Base-by-base conservation (phyloP, 1,139 yeast species). In the Arxiozyma bovina region DNA sequence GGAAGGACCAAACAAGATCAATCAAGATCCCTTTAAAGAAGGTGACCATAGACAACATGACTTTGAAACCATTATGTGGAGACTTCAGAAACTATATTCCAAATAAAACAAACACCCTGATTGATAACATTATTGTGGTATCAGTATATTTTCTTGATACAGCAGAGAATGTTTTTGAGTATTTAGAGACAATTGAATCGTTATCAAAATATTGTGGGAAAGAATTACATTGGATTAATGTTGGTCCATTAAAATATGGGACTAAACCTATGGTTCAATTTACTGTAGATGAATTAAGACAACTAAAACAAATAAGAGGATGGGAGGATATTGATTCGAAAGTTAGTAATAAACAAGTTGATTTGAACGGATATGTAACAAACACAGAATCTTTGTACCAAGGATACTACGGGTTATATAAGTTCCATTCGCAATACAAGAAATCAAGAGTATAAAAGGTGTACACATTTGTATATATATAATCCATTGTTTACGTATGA, bases 161-260 rank as follows among this genome's bases (percentile, higher is more conserved):
- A 0, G 96, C 96, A 0, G 95, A 88, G 63, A 87, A 88, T 63
- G 66, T 87, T 50, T 74, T 89, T 59, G 84, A 81, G 43, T 89
- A 89, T 65, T 69, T 89, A 50, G 86, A 85, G 53, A 70, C 83
- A 1, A 81, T 89, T 42, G 77, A 77, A 53, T 63, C 70, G 17
- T 66, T 87, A 50, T 75, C 76, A n/a, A 71, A 71, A 3, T 74
- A 73, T 27, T 69, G 73, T 42, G 21, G 34, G 2, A 65, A 66
- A 20, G 70, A 72, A 12, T 82, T 87, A 0, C 75, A 76, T 53
- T 89, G 96, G 96, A 81, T 89, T 58, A 89, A 89, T 65, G 77
- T 81, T 21, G 96, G 96, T 0, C 96, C 96, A 0, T 74, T 89
- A 58, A 89, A 89, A 68, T 89, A 89, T 70, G 96, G 96, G 0